Base-by-base conservation (phyloP, 768 basidiomycete species). In the Leccinum boreale region DNA sequence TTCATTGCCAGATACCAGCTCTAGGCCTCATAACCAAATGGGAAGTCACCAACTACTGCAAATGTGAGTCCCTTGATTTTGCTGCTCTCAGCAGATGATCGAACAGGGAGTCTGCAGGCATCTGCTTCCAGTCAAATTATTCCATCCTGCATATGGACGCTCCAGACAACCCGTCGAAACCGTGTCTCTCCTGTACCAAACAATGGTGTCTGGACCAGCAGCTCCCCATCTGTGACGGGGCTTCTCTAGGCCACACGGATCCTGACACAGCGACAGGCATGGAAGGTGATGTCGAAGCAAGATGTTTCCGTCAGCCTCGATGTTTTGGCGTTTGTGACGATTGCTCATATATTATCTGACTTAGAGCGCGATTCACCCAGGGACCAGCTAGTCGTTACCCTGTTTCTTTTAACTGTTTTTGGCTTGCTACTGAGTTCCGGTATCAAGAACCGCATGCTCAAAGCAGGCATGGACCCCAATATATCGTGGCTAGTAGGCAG, bases 151-250 rank as follows among this genome's bases (percentile, higher is more conserved):
- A 82, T 51, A 78, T 97, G 64, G 84, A 85, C 61, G 81, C 83
- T 36, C 90, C 93, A 29, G 87, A 93, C 69, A 87, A 90, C 65
- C 90, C 92, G 2, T 84, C 85, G 17, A 92, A 96, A 72, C 94
- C 94, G 9, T 97, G 94, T 72, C 79, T 94, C 24, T 90, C 92
- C 5, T 97, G 94, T 71, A 96, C 93, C 10, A 92, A 94, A 68
- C 90, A 94, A 68, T 97, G 94, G 90, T 97, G 94, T 75, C 77
- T 94, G 55, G 91, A 96, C 69, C 94, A 92, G 73, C 92, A 94
- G 67, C 78, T 97, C 36, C 77, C 81, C 15, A 95, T 93, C 46
- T 96, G 92, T 70, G 81, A 82, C 10, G 88, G 88, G 26, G 92
- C 92, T 49, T 81, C 83, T 51, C 75, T 95, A 53, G 94, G 94